Conservation (phyloP, 805 yeast genomes). For the Saccharomycopsis vini region DNA sequence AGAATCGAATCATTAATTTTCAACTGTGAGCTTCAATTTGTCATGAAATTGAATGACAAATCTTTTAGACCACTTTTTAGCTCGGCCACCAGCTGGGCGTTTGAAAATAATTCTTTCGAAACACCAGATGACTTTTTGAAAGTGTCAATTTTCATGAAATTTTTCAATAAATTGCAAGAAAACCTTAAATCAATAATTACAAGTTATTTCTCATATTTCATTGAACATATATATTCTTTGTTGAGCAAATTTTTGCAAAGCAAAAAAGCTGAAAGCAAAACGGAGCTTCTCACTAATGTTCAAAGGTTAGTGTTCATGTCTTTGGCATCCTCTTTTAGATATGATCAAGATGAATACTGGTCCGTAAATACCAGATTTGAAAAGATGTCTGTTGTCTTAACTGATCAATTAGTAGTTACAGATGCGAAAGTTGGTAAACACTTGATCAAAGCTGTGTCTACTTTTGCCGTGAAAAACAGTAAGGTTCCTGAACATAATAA, state of each 20-base stretch:
- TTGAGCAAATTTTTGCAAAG: slow-evolving; percentile 37
- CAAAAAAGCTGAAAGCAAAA: slow-evolving; percentile 19
- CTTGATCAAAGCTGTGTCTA: slow-evolving; percentile 69
- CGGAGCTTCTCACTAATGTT: slow-evolving; percentile 40
- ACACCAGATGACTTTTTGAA: slow-evolving; percentile 33
- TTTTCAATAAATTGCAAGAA: slow-evolving; percentile 78
- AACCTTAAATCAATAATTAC: slow-evolving; percentile 82
- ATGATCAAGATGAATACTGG: slow-evolving; percentile 95
- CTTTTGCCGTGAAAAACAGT: slow-evolving; percentile 62
- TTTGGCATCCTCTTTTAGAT: slow-evolving; percentile 70
- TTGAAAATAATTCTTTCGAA: slow-evolving; percentile 44
- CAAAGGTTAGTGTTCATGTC: slow-evolving; percentile 70
- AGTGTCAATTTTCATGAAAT: slow-evolving; percentile 68
- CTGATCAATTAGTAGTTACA: slow-evolving; percentile 56
- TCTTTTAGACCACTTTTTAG: slow-evolving; percentile 89
- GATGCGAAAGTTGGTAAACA: slow-evolving; percentile 73
- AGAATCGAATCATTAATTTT: slow-evolving; percentile 74
- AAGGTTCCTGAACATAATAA: slow-evolving; percentile 70
- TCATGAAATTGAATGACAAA: slow-evolving; percentile 89
- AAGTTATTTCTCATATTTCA: slow-evolving; percentile 72
- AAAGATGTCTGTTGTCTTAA: slow-evolving; percentile 49
- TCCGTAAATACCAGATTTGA: slow-evolving; percentile 79
- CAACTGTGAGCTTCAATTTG: slow-evolving; percentile 62
- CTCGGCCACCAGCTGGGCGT: slow-evolving; percentile 82
- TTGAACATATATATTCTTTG: slow-evolving; percentile 60